phyloP scores from a whole-genome alignment of 73 alveolate species.

The Paramecium tetraurelia region DNA sequence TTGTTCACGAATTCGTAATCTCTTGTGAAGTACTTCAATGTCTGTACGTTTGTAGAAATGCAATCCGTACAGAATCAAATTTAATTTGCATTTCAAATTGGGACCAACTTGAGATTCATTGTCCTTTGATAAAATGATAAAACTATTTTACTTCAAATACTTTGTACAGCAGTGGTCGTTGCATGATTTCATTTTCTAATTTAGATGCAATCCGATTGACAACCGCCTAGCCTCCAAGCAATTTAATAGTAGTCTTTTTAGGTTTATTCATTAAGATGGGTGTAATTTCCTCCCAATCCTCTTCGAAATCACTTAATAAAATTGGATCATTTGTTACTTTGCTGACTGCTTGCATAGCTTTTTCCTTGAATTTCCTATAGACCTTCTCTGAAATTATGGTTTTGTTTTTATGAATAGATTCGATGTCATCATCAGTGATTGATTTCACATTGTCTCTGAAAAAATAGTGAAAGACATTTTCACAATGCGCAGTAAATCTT shows the following conservation, averaged over 20 bases:
- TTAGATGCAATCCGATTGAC: background rate
- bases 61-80: background rate
- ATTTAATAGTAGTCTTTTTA: background rate
- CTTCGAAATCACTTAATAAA: background rate
- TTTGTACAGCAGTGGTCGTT: background rate
- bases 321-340: background rate
- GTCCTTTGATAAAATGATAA: background rate
- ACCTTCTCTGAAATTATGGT: background rate
- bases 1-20: background rate
- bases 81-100: constrained; percentile 32
- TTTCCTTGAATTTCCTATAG: background rate
- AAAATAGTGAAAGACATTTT: background rate
- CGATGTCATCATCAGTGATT: background rate
- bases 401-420: constrained; percentile 1
- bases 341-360: background rate
- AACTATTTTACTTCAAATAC: background rate
- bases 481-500: constrained; percentile 31
- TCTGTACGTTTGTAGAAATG: constrained; percentile 30
- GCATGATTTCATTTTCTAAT: background rate
- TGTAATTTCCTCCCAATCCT: constrained; percentile 29
- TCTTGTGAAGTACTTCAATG: background rate
- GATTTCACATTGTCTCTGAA: constrained; percentile 18
- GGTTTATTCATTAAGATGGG: background rate
- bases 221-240: background rate
- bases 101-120: background rate